A percentile compares a stretch with the other conserved stretches of the same genome.
Conservation (phyloP, 176 grass and related monocot genomes). For the Luzula sylvatica region DNA sequence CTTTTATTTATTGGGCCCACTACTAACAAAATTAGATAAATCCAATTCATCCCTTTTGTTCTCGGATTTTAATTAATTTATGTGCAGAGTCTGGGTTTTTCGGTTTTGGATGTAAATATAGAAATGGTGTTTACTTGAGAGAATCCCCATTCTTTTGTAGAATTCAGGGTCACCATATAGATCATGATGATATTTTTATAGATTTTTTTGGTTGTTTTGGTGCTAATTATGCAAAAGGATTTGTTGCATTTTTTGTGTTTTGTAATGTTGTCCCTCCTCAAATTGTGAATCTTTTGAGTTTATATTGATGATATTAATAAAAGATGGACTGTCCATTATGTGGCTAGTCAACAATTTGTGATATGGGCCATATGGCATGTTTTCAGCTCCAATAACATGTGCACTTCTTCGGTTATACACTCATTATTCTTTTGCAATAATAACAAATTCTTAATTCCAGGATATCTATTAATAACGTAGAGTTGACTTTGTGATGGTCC, state of each 20-base stretch:
- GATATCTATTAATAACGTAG: too few species aligned
- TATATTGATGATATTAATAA: slow-evolving; percentile 10
- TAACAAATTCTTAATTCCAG: too few species aligned
- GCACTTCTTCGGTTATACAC: too few species aligned
- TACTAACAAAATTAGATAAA: slow-evolving; percentile 21
- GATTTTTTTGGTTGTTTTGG: background rate
- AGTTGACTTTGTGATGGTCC: too few species aligned
- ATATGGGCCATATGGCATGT: too few species aligned
- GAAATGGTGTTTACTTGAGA: slow-evolving; percentile 22
- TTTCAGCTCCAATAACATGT: too few species aligned
- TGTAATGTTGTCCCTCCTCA: background rate
- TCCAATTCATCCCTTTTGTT: background rate
- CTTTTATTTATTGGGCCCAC: slow-evolving; percentile 24
- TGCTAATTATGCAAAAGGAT: slow-evolving; percentile 17
- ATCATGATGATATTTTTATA: slow-evolving; percentile 18
- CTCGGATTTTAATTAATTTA: slow-evolving; percentile 12
- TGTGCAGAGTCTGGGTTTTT: slow-evolving; percentile 14
- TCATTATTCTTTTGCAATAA: too few species aligned
- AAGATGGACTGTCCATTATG: too few species aligned
- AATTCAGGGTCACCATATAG: slow-evolving; percentile 21
- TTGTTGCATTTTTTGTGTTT: slow-evolving; percentile 12
- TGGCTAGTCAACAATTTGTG: too few species aligned
- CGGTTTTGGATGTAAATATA: slow-evolving; percentile 26
- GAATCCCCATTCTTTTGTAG: slow-evolving; percentile 23
- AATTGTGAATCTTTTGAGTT: slow-evolving; percentile 6